Evolutionary conservation across 345 rosid species (phyloP).

Genomic region (Psidium friedrichsthalianum): DNA sequence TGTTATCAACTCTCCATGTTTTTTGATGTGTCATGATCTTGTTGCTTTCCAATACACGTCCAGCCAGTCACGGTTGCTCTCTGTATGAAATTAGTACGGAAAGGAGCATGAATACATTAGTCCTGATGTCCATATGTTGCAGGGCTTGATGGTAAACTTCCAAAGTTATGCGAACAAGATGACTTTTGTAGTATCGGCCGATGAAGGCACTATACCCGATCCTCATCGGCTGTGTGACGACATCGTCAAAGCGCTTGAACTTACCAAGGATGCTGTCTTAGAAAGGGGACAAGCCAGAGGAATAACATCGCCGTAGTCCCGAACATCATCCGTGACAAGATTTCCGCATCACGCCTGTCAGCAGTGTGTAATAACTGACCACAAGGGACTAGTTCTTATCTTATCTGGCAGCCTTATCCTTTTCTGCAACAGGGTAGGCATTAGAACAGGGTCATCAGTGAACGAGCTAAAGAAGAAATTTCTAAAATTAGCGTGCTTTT

Average conservation of each 20-base stretch:
- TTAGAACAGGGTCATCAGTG: background rate
- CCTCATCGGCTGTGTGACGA: constrained; percentile 29
- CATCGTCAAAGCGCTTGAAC: constrained; percentile 11
- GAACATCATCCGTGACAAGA: background rate
- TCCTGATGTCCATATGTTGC: background rate
- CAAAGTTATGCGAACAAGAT: constrained; percentile 26
- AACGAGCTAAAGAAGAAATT: background rate
- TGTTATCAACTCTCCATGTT: background rate
- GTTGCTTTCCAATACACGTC: background rate
- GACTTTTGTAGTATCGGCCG: constrained; percentile 23
- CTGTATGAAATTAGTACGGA: background rate
- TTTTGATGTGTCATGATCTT: background rate
- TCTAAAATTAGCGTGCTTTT: background rate
- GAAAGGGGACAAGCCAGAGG: background rate
- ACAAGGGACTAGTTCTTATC: background rate
- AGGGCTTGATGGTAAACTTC: constrained; percentile 35
- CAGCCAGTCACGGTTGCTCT: background rate
- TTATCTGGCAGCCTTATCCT: background rate
- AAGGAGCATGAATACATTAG: background rate
- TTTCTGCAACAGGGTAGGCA: background rate
- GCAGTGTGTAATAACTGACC: background rate
- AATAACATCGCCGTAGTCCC: background rate
- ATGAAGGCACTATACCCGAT: constrained; percentile 21
- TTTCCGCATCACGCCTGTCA: background rate
- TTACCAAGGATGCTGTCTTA: constrained; percentile 8